Percentiles rank a stretch among this genome's conserved stretches.
phyloP scores from a whole-genome alignment of 148 eudicot genomes.

The Amaranthus palmeri region DNA sequence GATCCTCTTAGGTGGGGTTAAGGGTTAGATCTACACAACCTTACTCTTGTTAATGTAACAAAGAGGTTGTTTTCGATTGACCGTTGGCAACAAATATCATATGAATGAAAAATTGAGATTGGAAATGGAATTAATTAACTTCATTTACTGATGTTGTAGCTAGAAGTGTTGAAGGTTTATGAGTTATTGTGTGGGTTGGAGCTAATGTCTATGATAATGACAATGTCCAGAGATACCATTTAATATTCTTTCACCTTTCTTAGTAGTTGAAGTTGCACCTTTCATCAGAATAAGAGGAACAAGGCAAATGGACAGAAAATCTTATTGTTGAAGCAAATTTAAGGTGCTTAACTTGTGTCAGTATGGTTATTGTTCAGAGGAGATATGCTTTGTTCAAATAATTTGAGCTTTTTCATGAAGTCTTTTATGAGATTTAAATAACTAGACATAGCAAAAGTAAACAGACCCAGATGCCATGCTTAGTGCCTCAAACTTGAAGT shows the following conservation, averaged over 20 bases:
- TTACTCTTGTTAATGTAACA: too few relatives aligned
- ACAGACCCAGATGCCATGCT: too few relatives aligned
- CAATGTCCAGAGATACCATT: not conserved
- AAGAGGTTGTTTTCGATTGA: too few relatives aligned
- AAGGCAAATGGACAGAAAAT: not conserved
- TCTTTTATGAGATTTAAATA: not conserved
- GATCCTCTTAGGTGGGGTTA: not conserved
- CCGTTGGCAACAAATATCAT: too few relatives aligned
- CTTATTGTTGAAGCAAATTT: constrained; percentile 1
- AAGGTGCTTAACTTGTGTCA: constrained; percentile 6
- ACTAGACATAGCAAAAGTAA: too few relatives aligned
- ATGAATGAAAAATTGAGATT: too few relatives aligned
- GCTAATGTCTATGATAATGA: not conserved
- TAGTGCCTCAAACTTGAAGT: too few relatives aligned
- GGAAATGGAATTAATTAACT: too few relatives aligned
- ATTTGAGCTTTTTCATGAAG: not conserved
- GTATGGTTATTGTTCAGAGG: not conserved
- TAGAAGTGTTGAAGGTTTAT: not conserved
- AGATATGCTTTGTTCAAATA: not conserved
- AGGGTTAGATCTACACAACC: too few relatives aligned
- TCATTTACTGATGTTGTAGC: too few relatives aligned
- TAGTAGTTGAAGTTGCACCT: not conserved
- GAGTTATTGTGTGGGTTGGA: not conserved
- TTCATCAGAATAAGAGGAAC: not conserved
- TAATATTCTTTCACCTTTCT: not conserved